Evolutionary conservation across 2,329 filamentous ascomycete genomes (phyloP).

Genomic region (Purpureocillium takamizusanense): DNA sequence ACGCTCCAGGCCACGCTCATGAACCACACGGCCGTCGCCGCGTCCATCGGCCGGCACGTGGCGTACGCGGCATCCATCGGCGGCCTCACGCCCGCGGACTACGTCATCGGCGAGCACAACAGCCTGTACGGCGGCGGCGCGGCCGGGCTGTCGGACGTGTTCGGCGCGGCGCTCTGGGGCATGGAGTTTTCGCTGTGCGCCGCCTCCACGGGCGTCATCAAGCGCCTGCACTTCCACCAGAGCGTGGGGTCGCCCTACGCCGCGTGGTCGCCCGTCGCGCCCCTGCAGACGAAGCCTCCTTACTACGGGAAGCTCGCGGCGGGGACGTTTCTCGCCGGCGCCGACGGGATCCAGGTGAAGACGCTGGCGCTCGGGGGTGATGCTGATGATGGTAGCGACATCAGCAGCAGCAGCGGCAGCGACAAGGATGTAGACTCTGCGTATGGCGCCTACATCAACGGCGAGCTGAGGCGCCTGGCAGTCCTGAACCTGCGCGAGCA

Average conservation of each 20-base stretch:
- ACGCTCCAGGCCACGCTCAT: constrained; percentile 27
- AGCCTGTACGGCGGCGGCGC: constrained; percentile 27
- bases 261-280: constrained; percentile 9
- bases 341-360: constrained; percentile 6
- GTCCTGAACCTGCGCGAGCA: constrained; percentile 11
- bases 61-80: constrained; percentile 12
- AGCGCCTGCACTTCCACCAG: constrained; percentile 32
- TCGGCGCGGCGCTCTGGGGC: constrained; percentile 39
- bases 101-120: constrained; percentile 39
- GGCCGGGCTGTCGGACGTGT: constrained; percentile 33
- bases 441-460: constrained; percentile 12
- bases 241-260: constrained; percentile 12
- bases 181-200: constrained; percentile 33
- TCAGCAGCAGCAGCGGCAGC: no score
- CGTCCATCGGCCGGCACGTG: constrained; percentile 17
- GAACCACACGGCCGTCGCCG: constrained; percentile 25
- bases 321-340: constrained; percentile 10
- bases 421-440: constrained; percentile 9
- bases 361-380: constrained; percentile 1
- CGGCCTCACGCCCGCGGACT: constrained; percentile 20
- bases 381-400: no score
- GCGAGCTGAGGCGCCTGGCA: constrained; percentile 8
- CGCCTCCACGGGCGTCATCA: constrained; percentile 22
- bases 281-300: constrained; percentile 9
- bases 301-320: constrained; percentile 15